These are phyloP conservation scores for Metschnikowia dekortorum DNA, from an alignment of 805 yeast species.

Conservation along the genomic window DNA sequence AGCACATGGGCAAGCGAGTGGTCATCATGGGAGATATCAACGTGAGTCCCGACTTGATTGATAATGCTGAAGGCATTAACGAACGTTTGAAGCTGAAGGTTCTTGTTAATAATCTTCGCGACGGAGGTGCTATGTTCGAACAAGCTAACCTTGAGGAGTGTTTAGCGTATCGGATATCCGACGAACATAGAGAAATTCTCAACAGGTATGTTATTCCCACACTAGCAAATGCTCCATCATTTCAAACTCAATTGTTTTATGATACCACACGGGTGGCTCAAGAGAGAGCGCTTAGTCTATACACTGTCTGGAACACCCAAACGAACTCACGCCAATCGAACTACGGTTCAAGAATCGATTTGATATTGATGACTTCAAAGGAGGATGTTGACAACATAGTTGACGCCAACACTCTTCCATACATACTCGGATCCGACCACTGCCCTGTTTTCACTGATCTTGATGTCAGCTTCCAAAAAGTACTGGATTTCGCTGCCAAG, in stretches of 20 bases:
- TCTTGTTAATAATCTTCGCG: slow-evolving; percentile 11
- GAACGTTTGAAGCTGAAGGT: slow-evolving; percentile 33
- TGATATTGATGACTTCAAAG: slow-evolving; percentile 50
- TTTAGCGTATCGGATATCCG: slow-evolving; percentile 31
- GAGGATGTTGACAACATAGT: slow-evolving; percentile 27
- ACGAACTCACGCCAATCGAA: slow-evolving; percentile 74
- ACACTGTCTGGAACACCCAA: slow-evolving; percentile 89
- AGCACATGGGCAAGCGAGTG: slow-evolving; percentile 58
- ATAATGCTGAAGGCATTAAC: slow-evolving; percentile 67
- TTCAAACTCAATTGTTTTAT: slow-evolving; percentile 32
- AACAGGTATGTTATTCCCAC: slow-evolving; percentile 26
- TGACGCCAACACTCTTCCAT: slow-evolving; percentile 60
- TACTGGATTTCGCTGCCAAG: not conserved
- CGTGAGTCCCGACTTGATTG: slow-evolving; percentile 73
- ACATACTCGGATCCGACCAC: slow-evolving; percentile 84
- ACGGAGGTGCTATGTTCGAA: slow-evolving; percentile 23
- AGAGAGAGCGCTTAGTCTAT: slow-evolving; percentile 59
- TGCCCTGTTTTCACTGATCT: slow-evolving; percentile 85
- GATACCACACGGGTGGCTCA: slow-evolving; percentile 59
- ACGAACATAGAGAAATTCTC: slow-evolving; percentile 25
- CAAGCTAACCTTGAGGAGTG: slow-evolving; percentile 24
- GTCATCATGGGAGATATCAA: slow-evolving; percentile 87
- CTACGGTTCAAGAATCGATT: slow-evolving; percentile 85
- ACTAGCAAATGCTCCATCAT: slow-evolving; percentile 8
- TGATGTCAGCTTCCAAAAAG: slow-evolving; percentile 16